These are phyloP conservation scores for Saccharomycopsis malanga DNA, from an alignment of 805 yeast species.

Conservation along the genomic window DNA sequence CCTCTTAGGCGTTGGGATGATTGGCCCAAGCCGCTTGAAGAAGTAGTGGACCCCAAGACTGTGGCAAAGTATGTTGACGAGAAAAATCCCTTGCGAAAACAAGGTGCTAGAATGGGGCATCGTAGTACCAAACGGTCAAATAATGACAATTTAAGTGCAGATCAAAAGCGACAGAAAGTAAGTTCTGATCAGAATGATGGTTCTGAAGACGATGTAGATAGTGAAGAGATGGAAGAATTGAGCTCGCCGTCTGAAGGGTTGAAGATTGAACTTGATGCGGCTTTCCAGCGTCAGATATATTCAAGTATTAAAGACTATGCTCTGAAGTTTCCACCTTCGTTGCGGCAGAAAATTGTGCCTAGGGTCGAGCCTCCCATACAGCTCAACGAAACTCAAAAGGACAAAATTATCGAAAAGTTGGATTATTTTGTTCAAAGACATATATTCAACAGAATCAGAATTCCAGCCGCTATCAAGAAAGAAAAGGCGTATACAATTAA, in stretches of 20 bases:
- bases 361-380: constrained; percentile 1
- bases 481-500: constrained; percentile 22
- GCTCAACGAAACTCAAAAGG: not conserved
- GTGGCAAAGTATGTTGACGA: constrained; percentile 28
- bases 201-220: not conserved
- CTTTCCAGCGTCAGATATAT: constrained; percentile 9
- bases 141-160: not conserved
- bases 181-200: not conserved
- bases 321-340: not conserved
- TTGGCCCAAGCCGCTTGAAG: constrained; percentile 47
- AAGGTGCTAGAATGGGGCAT: not conserved
- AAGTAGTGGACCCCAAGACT: constrained; percentile 34
- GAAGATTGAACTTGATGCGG: constrained; percentile 6
- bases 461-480: not conserved
- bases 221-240: constrained; percentile 20
- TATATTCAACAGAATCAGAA: not conserved
- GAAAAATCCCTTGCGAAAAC: constrained; percentile 2
- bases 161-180: not conserved
- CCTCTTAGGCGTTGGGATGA: constrained; percentile 37
- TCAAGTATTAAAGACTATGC: constrained; percentile 14
- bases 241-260: not conserved
- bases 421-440: not conserved
- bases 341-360: not conserved
- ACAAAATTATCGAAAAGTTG: not conserved
- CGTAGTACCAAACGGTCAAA: not conserved